phyloP scores from a whole-genome alignment of 371 early-diverging fungal species.

The Sporodiniella umbellata region DNA sequence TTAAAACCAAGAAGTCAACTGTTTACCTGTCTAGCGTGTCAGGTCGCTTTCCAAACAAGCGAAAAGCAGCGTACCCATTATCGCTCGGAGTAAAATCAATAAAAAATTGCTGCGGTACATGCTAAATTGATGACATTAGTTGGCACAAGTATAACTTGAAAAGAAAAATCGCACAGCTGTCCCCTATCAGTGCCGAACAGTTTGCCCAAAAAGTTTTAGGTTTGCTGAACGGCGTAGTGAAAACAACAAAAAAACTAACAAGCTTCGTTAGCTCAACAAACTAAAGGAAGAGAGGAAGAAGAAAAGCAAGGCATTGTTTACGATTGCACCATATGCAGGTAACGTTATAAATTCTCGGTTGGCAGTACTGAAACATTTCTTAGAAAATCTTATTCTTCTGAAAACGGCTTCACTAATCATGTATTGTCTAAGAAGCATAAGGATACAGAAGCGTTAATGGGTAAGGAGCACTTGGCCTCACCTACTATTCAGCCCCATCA shows the following conservation, averaged over 20 bases:
- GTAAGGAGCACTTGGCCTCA: conserved; percentile 10
- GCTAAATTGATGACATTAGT: conserved; percentile 9
- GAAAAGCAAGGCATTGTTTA: conserved; percentile 37
- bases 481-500: conserved; percentile 9
- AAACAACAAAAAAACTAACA: background rate
- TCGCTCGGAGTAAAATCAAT: conserved; percentile 60
- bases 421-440: conserved; percentile 88
- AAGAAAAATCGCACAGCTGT: conserved; percentile 78
- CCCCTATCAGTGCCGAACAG: conserved; percentile 68
- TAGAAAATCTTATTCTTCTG: conserved; percentile 67
- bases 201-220: conserved; percentile 68
- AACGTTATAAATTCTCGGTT: background rate
- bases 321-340: conserved; percentile 43
- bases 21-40: conserved; percentile 77
- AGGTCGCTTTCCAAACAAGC: conserved; percentile 79
- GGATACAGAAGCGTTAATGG: conserved; percentile 58
- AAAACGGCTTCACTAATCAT: conserved; percentile 89
- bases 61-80: conserved; percentile 85
- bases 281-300: conserved; percentile 37
- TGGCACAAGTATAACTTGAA: conserved; percentile 93
- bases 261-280: conserved; percentile 40
- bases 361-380: background rate
- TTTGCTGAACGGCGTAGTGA: conserved; percentile 9
- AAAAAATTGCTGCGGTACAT: background rate
- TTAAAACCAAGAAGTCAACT: conserved; percentile 23